Base-by-base conservation (phyloP, 495 filamentous ascomycete species). In the Aspergillus coremiiformis region DNA sequence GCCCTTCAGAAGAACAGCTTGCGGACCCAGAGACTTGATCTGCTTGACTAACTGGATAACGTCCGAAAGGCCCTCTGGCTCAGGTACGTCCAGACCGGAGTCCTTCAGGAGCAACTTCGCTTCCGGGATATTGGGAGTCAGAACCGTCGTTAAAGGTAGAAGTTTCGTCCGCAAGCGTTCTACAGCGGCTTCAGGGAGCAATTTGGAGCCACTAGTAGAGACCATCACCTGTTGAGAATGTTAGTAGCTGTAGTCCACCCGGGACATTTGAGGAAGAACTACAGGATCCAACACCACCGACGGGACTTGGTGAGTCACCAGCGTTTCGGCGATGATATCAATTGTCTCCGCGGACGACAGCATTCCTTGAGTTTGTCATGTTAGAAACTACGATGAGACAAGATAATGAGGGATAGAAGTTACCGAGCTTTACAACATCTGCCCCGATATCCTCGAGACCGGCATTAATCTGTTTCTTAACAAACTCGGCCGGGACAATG, bases 111-210 rank as follows among this genome's bases (percentile, higher is more conserved):
- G 73, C 2, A 89, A 73, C 37, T 77, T 75, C 2, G 92, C 93
- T 70, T 98, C 93, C 4, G 91, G 90, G 19, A 96, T 78, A 60
- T 98, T 98, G 4, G 93, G 92, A 0, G 93, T 98, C 21, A 96
- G 66, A 44, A 98, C 70, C 1, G 84, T 92, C 0, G 90, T 80
- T 42, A 82, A 61, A 2, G 87, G 87, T n/a, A 97, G 78, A 12
- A 97, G 65, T 30, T 79, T 69, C 22, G 77, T 69, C 47, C 85
- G 75, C 17, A 96, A 66, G 22, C 71, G 76, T 27, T 76, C 54
- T 30, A 96, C 73, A 26, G 92, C 87, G 6, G 79, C 71, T 33
- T 79, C 63, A 1, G 89, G 86, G 7, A 96, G 72, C 29, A 97
- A 72, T 60, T 84, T 73, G 7, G 88, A 80, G 14, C 90, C 90